phyloP scores from a whole-genome alignment of 306 rosid genomes.

The Pyrus pyrifolia region DNA sequence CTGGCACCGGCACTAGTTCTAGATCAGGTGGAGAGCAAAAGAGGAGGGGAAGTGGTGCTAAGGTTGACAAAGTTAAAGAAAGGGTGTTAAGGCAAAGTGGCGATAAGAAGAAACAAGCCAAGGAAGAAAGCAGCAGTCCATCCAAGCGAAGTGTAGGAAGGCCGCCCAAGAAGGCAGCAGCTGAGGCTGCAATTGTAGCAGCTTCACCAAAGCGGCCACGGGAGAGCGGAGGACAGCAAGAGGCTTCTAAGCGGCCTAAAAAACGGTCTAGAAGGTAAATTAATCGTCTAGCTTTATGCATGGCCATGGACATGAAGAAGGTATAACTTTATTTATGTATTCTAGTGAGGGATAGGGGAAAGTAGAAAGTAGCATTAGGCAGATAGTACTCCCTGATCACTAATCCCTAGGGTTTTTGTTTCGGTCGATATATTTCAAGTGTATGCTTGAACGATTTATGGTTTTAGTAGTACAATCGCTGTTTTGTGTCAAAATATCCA shows the following conservation, averaged over 20 bases:
- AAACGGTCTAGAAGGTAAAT: constrained; percentile 53
- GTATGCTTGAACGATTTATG: background rate
- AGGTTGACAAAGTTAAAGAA: constrained; percentile 32
- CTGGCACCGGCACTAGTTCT: constrained; percentile 7
- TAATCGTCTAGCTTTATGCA: background rate
- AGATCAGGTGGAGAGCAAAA: constrained; percentile 39
- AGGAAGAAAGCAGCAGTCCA: constrained; percentile 39
- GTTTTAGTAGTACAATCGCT: background rate
- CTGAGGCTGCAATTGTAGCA: constrained; percentile 27
- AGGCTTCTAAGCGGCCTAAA: constrained; percentile 44
- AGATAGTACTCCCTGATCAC: background rate
- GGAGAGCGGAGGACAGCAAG: constrained; percentile 46
- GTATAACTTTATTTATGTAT: too few relatives aligned
- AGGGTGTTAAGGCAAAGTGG: constrained; percentile 33
- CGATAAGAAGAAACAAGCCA: constrained; percentile 36
- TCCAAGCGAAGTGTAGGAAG: constrained; percentile 75
- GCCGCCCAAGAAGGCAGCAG: constrained; percentile 53
- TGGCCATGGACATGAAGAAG: background rate
- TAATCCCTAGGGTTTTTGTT: background rate
- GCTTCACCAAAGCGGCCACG: constrained; percentile 50
- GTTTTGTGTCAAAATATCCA: background rate
- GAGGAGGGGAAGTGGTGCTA: constrained; percentile 18
- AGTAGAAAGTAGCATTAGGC: background rate
- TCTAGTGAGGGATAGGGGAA: background rate
- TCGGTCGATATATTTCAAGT: background rate